Base-by-base conservation (phyloP, 352 stramenopile genomes). In the Phytophthora multivora region DNA sequence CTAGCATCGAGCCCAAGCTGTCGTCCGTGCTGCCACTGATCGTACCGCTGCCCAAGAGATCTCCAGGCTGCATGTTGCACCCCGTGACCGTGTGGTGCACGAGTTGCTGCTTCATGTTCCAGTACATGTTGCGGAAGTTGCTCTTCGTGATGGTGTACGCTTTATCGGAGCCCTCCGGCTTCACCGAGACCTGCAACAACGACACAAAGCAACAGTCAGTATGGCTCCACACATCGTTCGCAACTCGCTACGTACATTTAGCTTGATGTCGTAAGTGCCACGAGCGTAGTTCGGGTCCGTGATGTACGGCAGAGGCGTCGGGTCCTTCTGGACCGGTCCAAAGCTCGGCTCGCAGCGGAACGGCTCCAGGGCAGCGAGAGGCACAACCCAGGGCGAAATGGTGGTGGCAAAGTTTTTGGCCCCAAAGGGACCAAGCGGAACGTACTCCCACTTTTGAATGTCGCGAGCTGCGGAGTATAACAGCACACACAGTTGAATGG, bases 391-490 rank as follows among this genome's bases (percentile, higher is more conserved):
- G 28, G 96, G 95, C 41, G 88, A 98, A 65, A 99, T 98, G 4
- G 95, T 98, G 5, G 96, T 98, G 3, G 85, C 92, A 74, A 98
- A 98, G 72, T 99, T 99, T 77, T 99, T 99, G 61, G 92, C 84
- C 39, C 89, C 95, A 69, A 99, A 99, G 5, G 97, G 96, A 23
- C 97, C 97, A 8, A 99, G 81, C 21, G 97, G 97, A 35, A 99
- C 93, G 73, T 99, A 99, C 78, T 99, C 96, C 92, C 93, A 99
- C 74, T 97, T 98, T 78, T 98, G 90, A 66, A 98, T 90, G 50
- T 97, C 84, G 28, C 88, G 86, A 46, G 84, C 85, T 91, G 51
- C 43, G 23, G 13, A 28, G 28, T 13, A 21, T 13, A 13, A 21
- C 3, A 40, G 13, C 28, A 33, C 8, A 33, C 8, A 15, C 28